Evolutionary conservation across 2,329 filamentous ascomycete genomes (phyloP).

Genomic region (Alternaria consortialis): DNA sequence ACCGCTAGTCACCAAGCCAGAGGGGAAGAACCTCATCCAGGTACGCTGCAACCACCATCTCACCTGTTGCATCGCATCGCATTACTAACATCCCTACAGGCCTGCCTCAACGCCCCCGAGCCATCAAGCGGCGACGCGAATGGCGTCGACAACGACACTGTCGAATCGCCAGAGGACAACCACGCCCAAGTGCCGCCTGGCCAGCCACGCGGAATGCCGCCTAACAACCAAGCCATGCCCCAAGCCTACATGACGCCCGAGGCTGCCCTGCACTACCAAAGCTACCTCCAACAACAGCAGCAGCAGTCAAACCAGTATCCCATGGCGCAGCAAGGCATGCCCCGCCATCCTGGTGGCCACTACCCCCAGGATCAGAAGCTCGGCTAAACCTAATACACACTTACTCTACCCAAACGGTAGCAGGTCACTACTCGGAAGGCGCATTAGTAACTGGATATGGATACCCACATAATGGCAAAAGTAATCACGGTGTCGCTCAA

Average conservation of each 20-base stretch:
- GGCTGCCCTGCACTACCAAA: constrained; percentile 82
- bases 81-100: constrained; percentile 65
- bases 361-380: constrained; percentile 69
- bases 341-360: constrained; percentile 67
- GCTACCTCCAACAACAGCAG: constrained; percentile 74
- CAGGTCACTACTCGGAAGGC: constrained; percentile 42
- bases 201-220: constrained; percentile 70
- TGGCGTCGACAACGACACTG: constrained; percentile 62
- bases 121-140: constrained; percentile 79
- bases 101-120: constrained; percentile 95
- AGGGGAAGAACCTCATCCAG: constrained; percentile 99
- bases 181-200: constrained; percentile 78
- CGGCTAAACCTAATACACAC: constrained; percentile 44
- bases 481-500: constrained; percentile 44
- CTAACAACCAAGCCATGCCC: constrained; percentile 70
- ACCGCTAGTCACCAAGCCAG: constrained; percentile 95
- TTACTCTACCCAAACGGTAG: constrained; percentile 34
- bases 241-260: constrained; percentile 71
- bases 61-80: constrained; percentile 12
- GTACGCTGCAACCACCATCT: constrained; percentile 62
- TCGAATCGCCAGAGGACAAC: constrained; percentile 92
- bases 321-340: constrained; percentile 82
- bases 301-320: constrained; percentile 73
- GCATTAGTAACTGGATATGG: constrained; percentile 47
- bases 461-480: constrained; percentile 53